phyloP scores from a whole-genome alignment of 495 filamentous ascomycete genomes.

The Xylaria sp. region DNA sequence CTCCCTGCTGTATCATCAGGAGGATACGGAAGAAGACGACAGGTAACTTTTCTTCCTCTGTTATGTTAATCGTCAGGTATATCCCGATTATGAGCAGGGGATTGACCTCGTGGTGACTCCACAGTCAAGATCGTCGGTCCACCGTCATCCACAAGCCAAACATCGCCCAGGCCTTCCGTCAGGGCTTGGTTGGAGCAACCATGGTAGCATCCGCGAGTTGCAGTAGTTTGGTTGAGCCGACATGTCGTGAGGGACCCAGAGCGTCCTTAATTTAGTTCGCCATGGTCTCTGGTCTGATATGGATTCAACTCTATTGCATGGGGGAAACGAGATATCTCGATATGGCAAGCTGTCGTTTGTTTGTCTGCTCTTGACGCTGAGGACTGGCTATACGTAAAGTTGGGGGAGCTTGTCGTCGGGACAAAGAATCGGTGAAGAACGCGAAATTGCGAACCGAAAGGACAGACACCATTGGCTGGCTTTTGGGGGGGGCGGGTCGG shows the following conservation, averaged over 20 bases:
- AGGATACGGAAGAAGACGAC: not conserved
- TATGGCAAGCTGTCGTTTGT: not conserved
- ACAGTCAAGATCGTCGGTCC: slow-evolving; percentile 13
- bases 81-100: slow-evolving; percentile 18
- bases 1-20: not conserved
- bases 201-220: not conserved
- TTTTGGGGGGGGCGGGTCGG: slow-evolving; percentile 32
- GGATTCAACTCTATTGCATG: not conserved
- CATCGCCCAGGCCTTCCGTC: not conserved
- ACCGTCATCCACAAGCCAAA: not conserved
- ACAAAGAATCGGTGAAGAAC: slow-evolving; percentile 42
- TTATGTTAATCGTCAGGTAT: slow-evolving; percentile 10
- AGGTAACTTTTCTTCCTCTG: not conserved
- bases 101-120: not conserved
- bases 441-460: slow-evolving; percentile 35
- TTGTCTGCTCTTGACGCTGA: not conserved
- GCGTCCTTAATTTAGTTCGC: not conserved
- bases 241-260: not conserved
- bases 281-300: not conserved
- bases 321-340: slow-evolving; percentile 1
- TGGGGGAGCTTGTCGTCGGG: slow-evolving; percentile 25
- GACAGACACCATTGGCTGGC: slow-evolving; percentile 33
- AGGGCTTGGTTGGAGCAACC: not conserved
- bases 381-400: not conserved
- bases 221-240: not conserved